Percentiles rank a stretch among this genome's conserved stretches.
Conservation (phyloP, 768 basidiomycete genomes). For the Boletus subparvulus region DNA sequence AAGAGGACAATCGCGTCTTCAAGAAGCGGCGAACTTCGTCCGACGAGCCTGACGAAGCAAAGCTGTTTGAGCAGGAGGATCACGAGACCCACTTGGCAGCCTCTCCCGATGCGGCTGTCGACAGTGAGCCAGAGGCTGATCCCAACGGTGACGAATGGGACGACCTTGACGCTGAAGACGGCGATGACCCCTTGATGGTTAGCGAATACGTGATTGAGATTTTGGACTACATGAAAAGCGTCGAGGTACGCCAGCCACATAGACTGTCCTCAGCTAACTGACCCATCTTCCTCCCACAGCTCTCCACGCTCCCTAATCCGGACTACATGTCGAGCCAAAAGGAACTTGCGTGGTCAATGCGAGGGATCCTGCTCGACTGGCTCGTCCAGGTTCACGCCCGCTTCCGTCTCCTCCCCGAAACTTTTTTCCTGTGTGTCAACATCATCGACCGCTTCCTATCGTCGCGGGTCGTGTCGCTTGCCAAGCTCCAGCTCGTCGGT, state of each 20-base stretch:
- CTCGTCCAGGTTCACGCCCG: slow-evolving; percentile 86
- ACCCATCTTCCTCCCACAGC: slow-evolving; percentile 40
- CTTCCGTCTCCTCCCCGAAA: slow-evolving; percentile 85
- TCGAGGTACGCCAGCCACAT: slow-evolving; percentile 57
- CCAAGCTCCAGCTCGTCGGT: slow-evolving; percentile 90
- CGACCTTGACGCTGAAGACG: slow-evolving; percentile 89
- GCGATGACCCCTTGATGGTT: slow-evolving; percentile 94
- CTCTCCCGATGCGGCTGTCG: slow-evolving; percentile 40
- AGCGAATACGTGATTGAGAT: slow-evolving; percentile 95
- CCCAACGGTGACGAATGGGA: slow-evolving; percentile 74
- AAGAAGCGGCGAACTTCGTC: slow-evolving; percentile 82
- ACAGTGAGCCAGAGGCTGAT: slow-evolving; percentile 61
- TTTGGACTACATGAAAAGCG: slow-evolving; percentile 82
- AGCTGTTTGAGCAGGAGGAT: slow-evolving; percentile 42
- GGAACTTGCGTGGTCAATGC: slow-evolving; percentile 87
- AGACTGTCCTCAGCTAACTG: neutral
- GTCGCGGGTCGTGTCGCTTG: slow-evolving; percentile 69
- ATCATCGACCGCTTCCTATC: slow-evolving; percentile 80
- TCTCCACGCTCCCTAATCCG: slow-evolving; percentile 75
- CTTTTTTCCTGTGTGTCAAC: slow-evolving; percentile 86
- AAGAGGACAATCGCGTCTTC: slow-evolving; percentile 56
- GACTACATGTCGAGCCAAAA: slow-evolving; percentile 84
- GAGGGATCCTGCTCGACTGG: slow-evolving; percentile 90
- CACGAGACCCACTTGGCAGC: slow-evolving; percentile 36
- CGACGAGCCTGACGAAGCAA: slow-evolving; percentile 47